Base-by-base conservation (phyloP, 257 asterid genomes). In the Petunia secreta region DNA sequence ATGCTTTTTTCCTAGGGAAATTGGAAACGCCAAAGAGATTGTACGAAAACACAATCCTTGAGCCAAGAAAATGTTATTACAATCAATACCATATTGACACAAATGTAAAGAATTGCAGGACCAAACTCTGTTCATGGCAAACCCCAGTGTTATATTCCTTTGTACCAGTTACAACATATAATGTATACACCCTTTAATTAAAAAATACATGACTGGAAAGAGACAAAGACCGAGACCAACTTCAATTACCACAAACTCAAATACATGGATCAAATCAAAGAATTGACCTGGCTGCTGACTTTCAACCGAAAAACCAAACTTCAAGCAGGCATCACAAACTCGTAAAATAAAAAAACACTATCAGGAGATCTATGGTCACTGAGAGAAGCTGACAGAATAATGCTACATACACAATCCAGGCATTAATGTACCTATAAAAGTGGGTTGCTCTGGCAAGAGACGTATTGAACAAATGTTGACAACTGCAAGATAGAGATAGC, bases 391-490 rank as follows among this genome's bases (percentile, higher is more conserved):
- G 3, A 25, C 1, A 8, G n/a, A 37, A 34, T 63, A 63, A 48
- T 79, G 75, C 75, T 79, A 63, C 63, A 79, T 79, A 63, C 74
- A 44, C 75, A 50, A 79, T 63, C 81, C 81, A 63, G 75, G 63
- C 80, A 77, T 48, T 77, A 25, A 77, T 76, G 80, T 77, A 77
- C 80, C 80, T 43, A 77, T 77, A 77, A 77, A 77, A 77, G 80
- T 77, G 59, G 80, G 80, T 59, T 77, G 71, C 59, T 34, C 80
- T 77, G 80, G 80, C 41, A 38, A 63, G 64, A 78, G 48, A 79
- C 64, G 14, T 14, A 60, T 62, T 16, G 36, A 37, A 63, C 13
- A 4, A 64, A 63, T 54, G 52, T 63, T 13, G 63, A 78, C 75
- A 63, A 11, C 39, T 78, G 81, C 58, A 78, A 78, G 75, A 78